Conservation (phyloP, 2,329 filamentous ascomycete species). For the Fusarium pininemorale region DNA sequence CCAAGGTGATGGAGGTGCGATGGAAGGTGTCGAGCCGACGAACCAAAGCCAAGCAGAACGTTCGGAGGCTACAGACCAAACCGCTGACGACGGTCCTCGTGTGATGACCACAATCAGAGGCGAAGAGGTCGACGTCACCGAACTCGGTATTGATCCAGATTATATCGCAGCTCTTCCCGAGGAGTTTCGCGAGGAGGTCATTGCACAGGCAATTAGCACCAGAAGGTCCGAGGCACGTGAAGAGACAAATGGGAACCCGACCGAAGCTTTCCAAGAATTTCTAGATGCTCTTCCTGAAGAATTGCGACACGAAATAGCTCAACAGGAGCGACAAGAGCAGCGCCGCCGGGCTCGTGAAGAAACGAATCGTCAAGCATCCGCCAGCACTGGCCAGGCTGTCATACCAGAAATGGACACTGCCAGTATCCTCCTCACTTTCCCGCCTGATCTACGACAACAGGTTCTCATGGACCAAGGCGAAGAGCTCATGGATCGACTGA, state of each 20-base stretch:
- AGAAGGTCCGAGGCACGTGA: constrained; percentile 80
- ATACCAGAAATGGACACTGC: constrained; percentile 87
- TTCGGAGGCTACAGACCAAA: constrained; percentile 42
- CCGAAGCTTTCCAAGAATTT: constrained; percentile 91
- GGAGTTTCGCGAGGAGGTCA: constrained; percentile 94
- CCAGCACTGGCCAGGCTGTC: constrained; percentile 61
- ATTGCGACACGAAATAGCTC: constrained; percentile 87
- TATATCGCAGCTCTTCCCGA: constrained; percentile 98
- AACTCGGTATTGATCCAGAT: constrained; percentile 91
- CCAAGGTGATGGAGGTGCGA: constrained; percentile 55
- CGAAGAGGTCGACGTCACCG: constrained; percentile 90
- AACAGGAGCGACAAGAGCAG: constrained; percentile 89
- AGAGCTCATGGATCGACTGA: constrained; percentile 83
- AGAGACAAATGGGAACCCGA: constrained; percentile 75
- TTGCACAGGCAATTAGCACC: constrained; percentile 87
- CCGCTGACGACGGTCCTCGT: constrained; percentile 54
- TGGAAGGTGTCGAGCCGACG: constrained; percentile 80
- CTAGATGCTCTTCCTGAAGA: constrained; percentile 91
- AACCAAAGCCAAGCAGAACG: constrained; percentile 46
- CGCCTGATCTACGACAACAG: constrained; percentile 83
- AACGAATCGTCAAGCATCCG: constrained; percentile 72
- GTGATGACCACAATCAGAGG: constrained; percentile 86
- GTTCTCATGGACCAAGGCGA: constrained; percentile 93
- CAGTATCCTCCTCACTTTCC: constrained; percentile 90
- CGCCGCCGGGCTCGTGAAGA: constrained; percentile 88